Evolutionary conservation across 1,139 yeast genomes (phyloP).

Genomic region (Zygosaccharomyces sapae): DNA sequence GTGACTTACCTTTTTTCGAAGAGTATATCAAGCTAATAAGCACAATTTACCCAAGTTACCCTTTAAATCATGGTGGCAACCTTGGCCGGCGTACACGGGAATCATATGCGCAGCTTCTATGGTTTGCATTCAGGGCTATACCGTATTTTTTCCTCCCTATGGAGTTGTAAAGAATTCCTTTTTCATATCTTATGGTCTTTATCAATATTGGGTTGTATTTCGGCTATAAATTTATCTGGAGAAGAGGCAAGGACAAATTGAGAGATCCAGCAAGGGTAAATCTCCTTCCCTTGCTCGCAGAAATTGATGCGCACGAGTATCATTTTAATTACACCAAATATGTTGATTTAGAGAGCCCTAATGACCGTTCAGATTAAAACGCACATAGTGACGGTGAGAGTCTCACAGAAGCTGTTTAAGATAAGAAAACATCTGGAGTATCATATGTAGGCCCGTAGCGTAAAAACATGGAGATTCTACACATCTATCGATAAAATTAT

Average conservation of each 20-base stretch:
- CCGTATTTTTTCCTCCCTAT: constrained; percentile 61
- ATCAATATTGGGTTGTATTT: constrained; percentile 55
- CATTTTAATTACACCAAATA: constrained; percentile 24
- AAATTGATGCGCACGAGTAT: constrained; percentile 53
- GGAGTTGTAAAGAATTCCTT: constrained; percentile 60
- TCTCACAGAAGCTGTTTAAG: background rate
- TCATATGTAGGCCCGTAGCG: too few relatives aligned
- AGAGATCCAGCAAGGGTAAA: constrained; percentile 51
- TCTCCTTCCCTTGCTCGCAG: constrained; percentile 50
- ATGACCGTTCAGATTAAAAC: background rate
- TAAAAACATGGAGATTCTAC: too few relatives aligned
- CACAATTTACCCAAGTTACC: constrained; percentile 54
- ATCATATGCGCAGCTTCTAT: constrained; percentile 46
- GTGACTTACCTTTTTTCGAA: constrained; percentile 62
- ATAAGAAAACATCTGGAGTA: background rate
- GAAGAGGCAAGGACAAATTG: constrained; percentile 44
- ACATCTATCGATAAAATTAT: too few relatives aligned
- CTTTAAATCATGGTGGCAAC: constrained; percentile 53
- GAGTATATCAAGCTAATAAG: constrained; percentile 58
- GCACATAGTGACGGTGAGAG: background rate
- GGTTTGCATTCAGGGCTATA: constrained; percentile 64
- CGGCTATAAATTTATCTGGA: constrained; percentile 52
- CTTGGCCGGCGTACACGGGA: constrained; percentile 51
- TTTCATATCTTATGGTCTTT: constrained; percentile 67
- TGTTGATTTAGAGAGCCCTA: background rate